Base-by-base conservation (phyloP, 805 yeast genomes). In the Diddensiella santjacobensis region DNA sequence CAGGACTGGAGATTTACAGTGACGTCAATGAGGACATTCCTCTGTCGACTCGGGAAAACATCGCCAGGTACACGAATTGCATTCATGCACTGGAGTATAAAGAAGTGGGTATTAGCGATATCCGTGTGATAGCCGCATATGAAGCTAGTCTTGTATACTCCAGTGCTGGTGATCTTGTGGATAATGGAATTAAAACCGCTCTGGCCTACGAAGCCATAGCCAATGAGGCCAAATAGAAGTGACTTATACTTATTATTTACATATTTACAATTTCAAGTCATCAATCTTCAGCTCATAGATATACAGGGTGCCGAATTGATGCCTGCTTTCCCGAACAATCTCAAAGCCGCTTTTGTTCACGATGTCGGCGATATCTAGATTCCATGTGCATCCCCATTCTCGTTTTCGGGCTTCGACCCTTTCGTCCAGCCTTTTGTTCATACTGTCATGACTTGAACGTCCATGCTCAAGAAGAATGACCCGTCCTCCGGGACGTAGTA, bases 331-430 rank as follows among this genome's bases (percentile, higher is more conserved):
- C 56, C 80, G 81, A 1, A 89, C 87, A 39, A 93, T 77, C 55
- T 85, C 90, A 48, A 93, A 71, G 0, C 95, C 96, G 4, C 95
- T 82, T 50, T 80, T 81, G 62, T 85, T 90, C 22, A 93, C 75
- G 36, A 93, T 73, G 58, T 84, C 95, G 20, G 90, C 95, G 56
- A 93, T 87, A 62, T 93, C 98, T 54, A 93, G 71, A 63, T 93
- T 93, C 97, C 98, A 93, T 61, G 98, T 74, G 67, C 99, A 93
- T 1, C 96, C 99, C 97, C 98, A 93, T 2, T 83, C 80, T 50
- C 84, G 79, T 69, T 90, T 78, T 67, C 96, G 83, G 57, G 80
- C 78, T 52, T 80, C 89, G 2, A 96, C 90, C 53, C 93, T 74
- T 51, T 79, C 78, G 65, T 93, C 97, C 64, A 93, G 71, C 48